A percentile compares a stretch with the other conserved stretches of the same genome.
These are phyloP conservation scores for Besnoitia besnoiti DNA, from an alignment of 169 alveolate genomes.

Conservation along the genomic window DNA sequence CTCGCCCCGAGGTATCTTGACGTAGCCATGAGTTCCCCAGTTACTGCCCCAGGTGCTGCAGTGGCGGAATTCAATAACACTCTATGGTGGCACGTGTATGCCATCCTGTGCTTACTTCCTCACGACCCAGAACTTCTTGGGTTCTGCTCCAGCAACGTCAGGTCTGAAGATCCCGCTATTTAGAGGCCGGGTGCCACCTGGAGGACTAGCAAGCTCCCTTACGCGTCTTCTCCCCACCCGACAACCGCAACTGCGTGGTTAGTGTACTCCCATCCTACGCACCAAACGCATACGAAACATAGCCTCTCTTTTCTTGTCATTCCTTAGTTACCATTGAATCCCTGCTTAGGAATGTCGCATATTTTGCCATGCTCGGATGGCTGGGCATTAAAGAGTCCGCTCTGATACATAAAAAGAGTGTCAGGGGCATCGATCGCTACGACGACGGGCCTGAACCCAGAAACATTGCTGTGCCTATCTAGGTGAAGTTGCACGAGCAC, in stretches of 20 bases:
- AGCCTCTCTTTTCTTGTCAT: too few species aligned
- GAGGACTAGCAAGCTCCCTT: background rate
- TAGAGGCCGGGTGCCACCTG: too few species aligned
- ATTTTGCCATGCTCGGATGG: conserved; percentile 79
- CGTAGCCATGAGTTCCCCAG: conserved; percentile 92
- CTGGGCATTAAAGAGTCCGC: conserved; percentile 72
- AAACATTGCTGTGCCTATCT: background rate
- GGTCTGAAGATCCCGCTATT: background rate
- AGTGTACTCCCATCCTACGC: conserved; percentile 91
- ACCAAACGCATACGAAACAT: background rate
- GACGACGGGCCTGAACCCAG: conserved; percentile 75
- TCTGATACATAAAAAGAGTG: conserved; percentile 71
- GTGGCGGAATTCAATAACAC: conserved; percentile 41
- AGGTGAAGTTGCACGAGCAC: background rate
- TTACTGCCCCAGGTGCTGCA: conserved; percentile 91
- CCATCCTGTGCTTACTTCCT: conserved; percentile 71
- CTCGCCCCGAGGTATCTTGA: conserved; percentile 80
- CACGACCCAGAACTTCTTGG: conserved; percentile 84
- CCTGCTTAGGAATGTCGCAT: conserved; percentile 84
- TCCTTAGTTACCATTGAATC: conserved; percentile 76
- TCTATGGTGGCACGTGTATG: background rate
- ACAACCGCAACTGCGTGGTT: conserved; percentile 88
- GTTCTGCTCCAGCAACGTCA: conserved; percentile 14
- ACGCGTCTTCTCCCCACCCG: conserved; percentile 90
- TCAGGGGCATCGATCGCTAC: conserved; percentile 86